A percentile compares a stretch with the other conserved stretches of the same genome.
Evolutionary conservation across 768 basidiomycete species (phyloP).

Genomic region (Lactarius akahatsu): DNA sequence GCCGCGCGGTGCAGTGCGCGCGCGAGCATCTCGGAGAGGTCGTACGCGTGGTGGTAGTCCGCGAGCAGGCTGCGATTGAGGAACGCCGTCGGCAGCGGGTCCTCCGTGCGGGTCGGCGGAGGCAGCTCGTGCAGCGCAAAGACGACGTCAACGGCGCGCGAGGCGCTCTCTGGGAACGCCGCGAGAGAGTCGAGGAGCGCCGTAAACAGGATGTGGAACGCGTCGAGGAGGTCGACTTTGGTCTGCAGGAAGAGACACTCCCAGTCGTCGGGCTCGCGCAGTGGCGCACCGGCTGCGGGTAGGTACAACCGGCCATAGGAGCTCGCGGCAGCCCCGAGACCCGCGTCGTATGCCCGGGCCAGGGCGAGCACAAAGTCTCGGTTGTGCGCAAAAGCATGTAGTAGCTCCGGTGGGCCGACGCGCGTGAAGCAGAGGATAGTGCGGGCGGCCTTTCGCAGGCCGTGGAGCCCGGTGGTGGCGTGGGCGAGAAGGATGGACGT

Average conservation of each 20-base stretch:
- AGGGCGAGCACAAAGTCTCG: slow-evolving; percentile 55
- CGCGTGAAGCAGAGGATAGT: slow-evolving; percentile 56
- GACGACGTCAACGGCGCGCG: slow-evolving; percentile 54
- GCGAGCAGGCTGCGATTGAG: slow-evolving; percentile 64
- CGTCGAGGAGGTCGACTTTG: slow-evolving; percentile 69
- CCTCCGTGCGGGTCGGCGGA: slow-evolving; percentile 24
- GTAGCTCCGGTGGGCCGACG: slow-evolving; percentile 47
- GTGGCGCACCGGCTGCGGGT: slow-evolving; percentile 33
- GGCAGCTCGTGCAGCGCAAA: slow-evolving; percentile 57
- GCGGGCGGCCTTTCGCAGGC: slow-evolving; percentile 60
- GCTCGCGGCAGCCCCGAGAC: slow-evolving; percentile 52
- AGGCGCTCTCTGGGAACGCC: slow-evolving; percentile 38
- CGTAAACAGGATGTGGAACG: slow-evolving; percentile 59
- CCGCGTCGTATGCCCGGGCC: slow-evolving; percentile 58
- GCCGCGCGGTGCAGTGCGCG: slow-evolving; percentile 48
- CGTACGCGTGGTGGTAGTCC: slow-evolving; percentile 72
- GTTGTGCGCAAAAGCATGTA: slow-evolving; percentile 52
- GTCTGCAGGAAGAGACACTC: slow-evolving; percentile 68
- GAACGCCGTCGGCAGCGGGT: slow-evolving; percentile 41
- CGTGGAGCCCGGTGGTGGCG: slow-evolving; percentile 54
- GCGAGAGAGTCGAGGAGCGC: slow-evolving; percentile 51
- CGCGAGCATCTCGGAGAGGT: slow-evolving; percentile 41
- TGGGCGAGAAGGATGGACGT: slow-evolving; percentile 43
- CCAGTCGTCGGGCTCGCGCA: slow-evolving; percentile 53
- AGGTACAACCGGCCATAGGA: slow-evolving; percentile 59